phyloP scores from a whole-genome alignment of 2,329 filamentous ascomycete species.

The Beauveria caledonica region DNA sequence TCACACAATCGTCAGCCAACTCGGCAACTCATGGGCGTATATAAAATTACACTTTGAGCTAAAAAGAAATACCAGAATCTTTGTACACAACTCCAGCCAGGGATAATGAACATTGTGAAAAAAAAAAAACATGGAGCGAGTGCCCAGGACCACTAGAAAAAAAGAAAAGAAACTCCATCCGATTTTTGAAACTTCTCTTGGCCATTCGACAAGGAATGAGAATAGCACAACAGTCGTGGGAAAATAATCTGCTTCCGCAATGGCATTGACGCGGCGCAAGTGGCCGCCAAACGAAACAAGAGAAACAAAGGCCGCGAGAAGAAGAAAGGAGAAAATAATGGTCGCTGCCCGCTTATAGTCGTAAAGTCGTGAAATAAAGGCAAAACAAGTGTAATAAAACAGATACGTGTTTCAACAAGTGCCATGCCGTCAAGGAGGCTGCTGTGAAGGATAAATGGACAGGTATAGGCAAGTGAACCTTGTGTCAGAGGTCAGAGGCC shows the following conservation, averaged over 20 bases:
- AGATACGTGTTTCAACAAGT: background rate
- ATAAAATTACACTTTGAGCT: background rate
- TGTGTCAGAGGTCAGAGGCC: background rate
- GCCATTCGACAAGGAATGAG: background rate
- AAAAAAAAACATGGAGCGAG: background rate
- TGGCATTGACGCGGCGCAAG: background rate
- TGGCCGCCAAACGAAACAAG: background rate
- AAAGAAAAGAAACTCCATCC: background rate
- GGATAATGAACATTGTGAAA: background rate
- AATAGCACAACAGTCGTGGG: background rate
- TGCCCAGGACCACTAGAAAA: background rate
- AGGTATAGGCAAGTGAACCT: background rate
- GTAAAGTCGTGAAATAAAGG: constrained; percentile 4
- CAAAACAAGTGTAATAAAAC: constrained; percentile 10
- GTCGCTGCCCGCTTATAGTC: constrained; percentile 5
- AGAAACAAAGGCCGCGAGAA: constrained; percentile 3
- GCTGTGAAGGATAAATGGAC: background rate
- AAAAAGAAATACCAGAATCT: background rate
- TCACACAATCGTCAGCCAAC: background rate
- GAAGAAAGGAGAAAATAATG: background rate
- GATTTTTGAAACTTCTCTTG: background rate
- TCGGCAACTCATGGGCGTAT: background rate
- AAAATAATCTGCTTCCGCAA: background rate
- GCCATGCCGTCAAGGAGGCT: constrained; percentile 2
- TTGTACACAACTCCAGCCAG: background rate